A percentile compares a stretch with the other conserved stretches of the same genome.
These are phyloP conservation scores for Podospora sp. DNA, from an alignment of 495 filamentous ascomycete species.

Conservation along the genomic window DNA sequence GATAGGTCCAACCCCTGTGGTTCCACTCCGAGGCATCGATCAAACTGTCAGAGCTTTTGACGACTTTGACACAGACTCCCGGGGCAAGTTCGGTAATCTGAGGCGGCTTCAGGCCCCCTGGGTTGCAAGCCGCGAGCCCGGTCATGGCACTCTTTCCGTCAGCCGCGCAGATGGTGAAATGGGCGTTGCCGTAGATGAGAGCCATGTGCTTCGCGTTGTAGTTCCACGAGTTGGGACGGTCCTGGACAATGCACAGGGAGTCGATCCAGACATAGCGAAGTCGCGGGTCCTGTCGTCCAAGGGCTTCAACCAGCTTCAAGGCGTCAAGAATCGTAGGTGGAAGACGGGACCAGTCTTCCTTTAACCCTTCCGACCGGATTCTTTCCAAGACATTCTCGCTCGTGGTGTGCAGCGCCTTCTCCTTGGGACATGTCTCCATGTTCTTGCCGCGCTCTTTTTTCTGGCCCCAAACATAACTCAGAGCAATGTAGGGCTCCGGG, in stretches of 20 bases:
- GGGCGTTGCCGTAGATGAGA: constrained; percentile 26
- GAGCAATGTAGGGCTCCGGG: constrained; percentile 25
- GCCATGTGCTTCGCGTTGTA: constrained; percentile 28
- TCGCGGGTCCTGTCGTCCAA: constrained; percentile 16
- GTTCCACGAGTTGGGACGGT: constrained; percentile 25
- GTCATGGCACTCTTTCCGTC: constrained; percentile 10
- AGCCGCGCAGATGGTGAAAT: constrained; percentile 30
- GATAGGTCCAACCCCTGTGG: constrained; percentile 42
- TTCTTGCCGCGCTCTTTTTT: too few relatives aligned
- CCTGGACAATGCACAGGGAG: too few relatives aligned
- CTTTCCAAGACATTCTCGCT: constrained; percentile 23
- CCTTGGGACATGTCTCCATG: too few relatives aligned
- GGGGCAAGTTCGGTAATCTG: background rate
- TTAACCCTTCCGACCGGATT: constrained; percentile 24
- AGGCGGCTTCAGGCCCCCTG: background rate
- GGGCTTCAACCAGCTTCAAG: constrained; percentile 27
- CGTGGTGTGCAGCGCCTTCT: constrained; percentile 24
- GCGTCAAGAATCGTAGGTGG: constrained; percentile 32
- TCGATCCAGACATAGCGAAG: constrained; percentile 43
- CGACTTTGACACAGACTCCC: constrained; percentile 23
- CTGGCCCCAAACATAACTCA: constrained; percentile 41
- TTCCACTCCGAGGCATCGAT: constrained; percentile 32
- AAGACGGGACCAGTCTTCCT: constrained; percentile 19
- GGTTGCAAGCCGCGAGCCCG: background rate
- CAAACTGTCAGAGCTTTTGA: constrained; percentile 20